phyloP scores from a whole-genome alignment of 2,329 filamentous ascomycete genomes.

The Chaetomium olivaceum region DNA sequence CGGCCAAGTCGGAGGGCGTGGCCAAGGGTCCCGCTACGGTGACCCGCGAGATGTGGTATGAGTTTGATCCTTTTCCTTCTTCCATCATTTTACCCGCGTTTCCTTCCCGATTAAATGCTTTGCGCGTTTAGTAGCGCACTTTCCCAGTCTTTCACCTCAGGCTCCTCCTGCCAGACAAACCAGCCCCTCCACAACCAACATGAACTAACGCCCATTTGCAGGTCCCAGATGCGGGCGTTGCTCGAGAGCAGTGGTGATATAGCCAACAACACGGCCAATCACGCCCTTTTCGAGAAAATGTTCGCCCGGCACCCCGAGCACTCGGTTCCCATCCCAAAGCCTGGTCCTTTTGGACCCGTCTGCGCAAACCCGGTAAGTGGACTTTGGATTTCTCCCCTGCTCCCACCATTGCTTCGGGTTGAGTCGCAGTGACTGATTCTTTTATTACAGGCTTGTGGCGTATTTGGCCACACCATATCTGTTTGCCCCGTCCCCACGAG shows the following conservation, averaged over 20 bases:
- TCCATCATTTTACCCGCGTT: not conserved
- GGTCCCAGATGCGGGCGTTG: not conserved
- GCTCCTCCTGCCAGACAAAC: not conserved
- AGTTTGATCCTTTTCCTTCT: not conserved
- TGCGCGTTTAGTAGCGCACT: not conserved
- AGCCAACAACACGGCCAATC: not conserved
- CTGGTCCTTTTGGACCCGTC: not conserved
- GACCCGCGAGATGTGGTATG: slow-evolving; percentile 2
- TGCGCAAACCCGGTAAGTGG: slow-evolving; percentile 13
- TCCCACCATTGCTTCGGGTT: not conserved
- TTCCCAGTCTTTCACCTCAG: not conserved
- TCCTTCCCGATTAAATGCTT: not conserved
- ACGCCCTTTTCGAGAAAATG: not conserved
- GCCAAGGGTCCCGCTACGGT: not conserved
- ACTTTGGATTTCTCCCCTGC: not conserved
- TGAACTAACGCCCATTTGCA: not conserved
- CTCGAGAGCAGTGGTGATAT: not conserved
- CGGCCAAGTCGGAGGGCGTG: not conserved
- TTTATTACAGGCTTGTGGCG: slow-evolving; percentile 1
- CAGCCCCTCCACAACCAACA: not conserved
- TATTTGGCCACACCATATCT: slow-evolving; percentile 16
- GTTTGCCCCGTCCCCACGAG: slow-evolving; percentile 16
- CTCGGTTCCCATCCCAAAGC: not conserved
- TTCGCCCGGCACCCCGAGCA: not conserved
- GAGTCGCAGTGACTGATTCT: not conserved